Percentiles rank a stretch among this genome's conserved stretches.
Evolutionary conservation across 495 filamentous ascomycete genomes (phyloP).

Genomic region (Penicillium steckii): DNA sequence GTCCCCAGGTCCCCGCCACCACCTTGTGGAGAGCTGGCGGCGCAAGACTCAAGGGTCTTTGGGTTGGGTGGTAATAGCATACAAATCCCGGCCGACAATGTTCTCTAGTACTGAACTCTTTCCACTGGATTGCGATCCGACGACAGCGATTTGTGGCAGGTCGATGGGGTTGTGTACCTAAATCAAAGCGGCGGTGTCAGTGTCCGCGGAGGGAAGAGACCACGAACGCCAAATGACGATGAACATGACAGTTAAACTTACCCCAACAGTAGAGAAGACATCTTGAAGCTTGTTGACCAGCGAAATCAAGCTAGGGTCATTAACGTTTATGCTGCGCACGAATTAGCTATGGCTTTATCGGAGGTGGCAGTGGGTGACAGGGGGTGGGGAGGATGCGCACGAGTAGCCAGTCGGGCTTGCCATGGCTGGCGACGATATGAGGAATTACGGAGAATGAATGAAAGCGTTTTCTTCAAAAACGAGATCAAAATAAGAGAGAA

Average conservation of each 20-base stretch:
- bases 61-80: constrained; percentile 36
- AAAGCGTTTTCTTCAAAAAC: constrained; percentile 4
- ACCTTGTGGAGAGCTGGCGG: constrained; percentile 2
- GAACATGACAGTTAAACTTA: constrained; percentile 48
- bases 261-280: constrained; percentile 98
- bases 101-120: constrained; percentile 99
- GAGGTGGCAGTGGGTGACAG: constrained; percentile 23
- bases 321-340: constrained; percentile 68
- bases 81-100: constrained; percentile 99
- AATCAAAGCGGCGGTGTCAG: constrained; percentile 35
- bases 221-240: constrained; percentile 4
- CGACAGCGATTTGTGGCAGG: constrained; percentile 96
- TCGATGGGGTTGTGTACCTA: constrained; percentile 98
- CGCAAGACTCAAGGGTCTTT: not conserved
- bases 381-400: constrained; percentile 33
- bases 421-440: constrained; percentile 41
- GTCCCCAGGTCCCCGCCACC: constrained; percentile 11
- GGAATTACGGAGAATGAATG: constrained; percentile 12
- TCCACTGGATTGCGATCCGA: constrained; percentile 97
- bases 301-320: constrained; percentile 79
- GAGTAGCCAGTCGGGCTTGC: constrained; percentile 49
- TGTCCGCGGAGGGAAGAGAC: constrained; percentile 10
- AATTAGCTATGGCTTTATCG: constrained; percentile 28
- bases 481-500: constrained; percentile 9
- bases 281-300: constrained; percentile 99